phyloP scores from a whole-genome alignment of 2,329 filamentous ascomycete genomes.

The Ustulina deusta region DNA sequence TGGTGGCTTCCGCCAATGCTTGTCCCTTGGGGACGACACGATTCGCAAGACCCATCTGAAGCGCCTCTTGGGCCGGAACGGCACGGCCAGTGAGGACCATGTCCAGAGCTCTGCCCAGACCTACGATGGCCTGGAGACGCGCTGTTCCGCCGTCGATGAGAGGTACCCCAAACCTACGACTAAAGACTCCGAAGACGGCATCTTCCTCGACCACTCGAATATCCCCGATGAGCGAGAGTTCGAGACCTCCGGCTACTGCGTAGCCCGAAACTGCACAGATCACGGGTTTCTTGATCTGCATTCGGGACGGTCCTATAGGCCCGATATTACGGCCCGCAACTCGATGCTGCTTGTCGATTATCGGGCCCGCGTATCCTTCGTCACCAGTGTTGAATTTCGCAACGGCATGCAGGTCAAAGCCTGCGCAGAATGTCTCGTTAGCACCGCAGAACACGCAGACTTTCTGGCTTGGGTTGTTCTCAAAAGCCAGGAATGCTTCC shows the following conservation, averaged over 20 bases:
- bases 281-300: conserved; percentile 27
- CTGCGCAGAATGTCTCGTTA: conserved; percentile 24
- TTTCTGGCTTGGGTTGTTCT: conserved; percentile 17
- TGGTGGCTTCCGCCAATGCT: conserved; percentile 20
- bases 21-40: conserved; percentile 25
- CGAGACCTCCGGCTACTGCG: conserved; percentile 22
- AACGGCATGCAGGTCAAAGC: conserved; percentile 25
- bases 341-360: conserved; percentile 2
- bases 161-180: conserved; percentile 25
- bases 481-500: conserved; percentile 9
- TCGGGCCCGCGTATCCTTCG: conserved; percentile 6
- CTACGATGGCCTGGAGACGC: conserved; percentile 23
- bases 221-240: conserved; percentile 21
- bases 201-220: conserved; percentile 27
- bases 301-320: conserved; percentile 21
- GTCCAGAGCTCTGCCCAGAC: conserved; percentile 19
- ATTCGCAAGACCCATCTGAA: conserved; percentile 27
- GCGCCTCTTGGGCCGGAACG: conserved; percentile 22
- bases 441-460: conserved; percentile 22
- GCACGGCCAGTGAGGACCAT: conserved; percentile 25
- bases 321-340: conserved; percentile 23
- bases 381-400: conserved; percentile 8
- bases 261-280: conserved; percentile 22
- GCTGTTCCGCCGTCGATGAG: conserved; percentile 28
- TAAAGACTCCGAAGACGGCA: conserved; percentile 27